Percentiles rank a stretch among this genome's conserved stretches.
These are phyloP conservation scores for Hsuehochloa calcarea DNA, from an alignment of 176 grass and related monocot species.

Conservation along the genomic window DNA sequence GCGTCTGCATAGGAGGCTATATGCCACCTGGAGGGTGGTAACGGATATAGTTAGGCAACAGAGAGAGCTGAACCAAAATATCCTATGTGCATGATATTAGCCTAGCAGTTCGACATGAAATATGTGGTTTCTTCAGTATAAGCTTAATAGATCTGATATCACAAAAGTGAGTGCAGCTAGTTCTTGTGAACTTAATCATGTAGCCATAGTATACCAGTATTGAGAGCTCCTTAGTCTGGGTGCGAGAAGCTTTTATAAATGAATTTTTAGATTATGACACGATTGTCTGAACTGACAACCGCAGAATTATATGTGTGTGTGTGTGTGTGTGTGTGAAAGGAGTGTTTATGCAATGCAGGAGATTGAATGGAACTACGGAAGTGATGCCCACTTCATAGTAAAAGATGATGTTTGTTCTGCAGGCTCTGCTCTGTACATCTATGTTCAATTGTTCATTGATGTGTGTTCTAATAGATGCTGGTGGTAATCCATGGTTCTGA, in stretches of 20 bases:
- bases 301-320: not conserved
- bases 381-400: not conserved
- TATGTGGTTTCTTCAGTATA: not conserved
- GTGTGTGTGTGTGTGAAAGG: no score
- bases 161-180: not conserved
- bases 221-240: not conserved
- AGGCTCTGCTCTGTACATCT: not conserved
- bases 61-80: not conserved
- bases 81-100: constrained; percentile 6
- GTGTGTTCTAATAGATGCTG: not conserved
- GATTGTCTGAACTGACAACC: not conserved
- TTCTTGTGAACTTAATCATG: not conserved
- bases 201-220: not conserved
- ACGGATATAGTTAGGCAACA: not conserved
- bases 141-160: not conserved
- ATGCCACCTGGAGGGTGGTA: not conserved
- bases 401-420: not conserved
- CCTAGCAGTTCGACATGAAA: constrained; percentile 22
- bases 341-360: not conserved
- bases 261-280: not conserved
- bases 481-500: not conserved
- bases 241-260: not conserved
- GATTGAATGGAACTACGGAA: not conserved
- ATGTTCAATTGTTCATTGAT: not conserved
- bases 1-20: not conserved